These are phyloP conservation scores for Ceratocystis destructans DNA, from an alignment of 2,329 filamentous ascomycete species.

Conservation along the genomic window DNA sequence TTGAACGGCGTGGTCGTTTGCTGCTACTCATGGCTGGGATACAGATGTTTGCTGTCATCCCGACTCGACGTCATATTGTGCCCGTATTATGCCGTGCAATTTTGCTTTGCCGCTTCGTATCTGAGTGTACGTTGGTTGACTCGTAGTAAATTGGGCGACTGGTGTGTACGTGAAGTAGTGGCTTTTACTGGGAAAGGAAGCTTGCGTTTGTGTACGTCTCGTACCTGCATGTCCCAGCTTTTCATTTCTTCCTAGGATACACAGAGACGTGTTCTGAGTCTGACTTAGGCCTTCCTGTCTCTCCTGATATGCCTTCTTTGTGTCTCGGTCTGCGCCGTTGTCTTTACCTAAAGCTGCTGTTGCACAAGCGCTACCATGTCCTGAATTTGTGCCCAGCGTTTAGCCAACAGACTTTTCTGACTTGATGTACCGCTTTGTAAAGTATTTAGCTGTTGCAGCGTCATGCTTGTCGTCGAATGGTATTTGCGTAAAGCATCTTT, in stretches of 20 bases:
- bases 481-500: constrained; percentile 29
- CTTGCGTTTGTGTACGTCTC: not conserved
- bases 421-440: constrained; percentile 25
- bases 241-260: constrained; percentile 23
- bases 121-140: not conserved
- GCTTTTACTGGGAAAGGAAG: not conserved
- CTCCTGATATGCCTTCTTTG: not conserved
- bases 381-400: constrained; percentile 33
- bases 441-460: constrained; percentile 25
- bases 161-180: not conserved
- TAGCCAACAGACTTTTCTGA: constrained; percentile 27
- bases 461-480: constrained; percentile 25
- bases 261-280: constrained; percentile 20
- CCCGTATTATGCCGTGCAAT: not conserved
- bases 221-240: not conserved
- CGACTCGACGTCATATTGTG: not conserved
- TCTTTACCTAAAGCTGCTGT: not conserved
- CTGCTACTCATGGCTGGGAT: too few relatives aligned
- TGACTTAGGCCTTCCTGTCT: not conserved
- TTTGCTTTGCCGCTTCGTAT: not conserved
- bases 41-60: not conserved
- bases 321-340: not conserved
- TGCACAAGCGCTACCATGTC: constrained; percentile 13
- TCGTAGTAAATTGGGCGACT: not conserved
- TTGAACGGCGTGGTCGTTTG: too few relatives aligned